A percentile compares a stretch with the other conserved stretches of the same genome.
Evolutionary conservation across 176 grass and related monocot genomes (phyloP).

Genomic region (Raddia guianensis): DNA sequence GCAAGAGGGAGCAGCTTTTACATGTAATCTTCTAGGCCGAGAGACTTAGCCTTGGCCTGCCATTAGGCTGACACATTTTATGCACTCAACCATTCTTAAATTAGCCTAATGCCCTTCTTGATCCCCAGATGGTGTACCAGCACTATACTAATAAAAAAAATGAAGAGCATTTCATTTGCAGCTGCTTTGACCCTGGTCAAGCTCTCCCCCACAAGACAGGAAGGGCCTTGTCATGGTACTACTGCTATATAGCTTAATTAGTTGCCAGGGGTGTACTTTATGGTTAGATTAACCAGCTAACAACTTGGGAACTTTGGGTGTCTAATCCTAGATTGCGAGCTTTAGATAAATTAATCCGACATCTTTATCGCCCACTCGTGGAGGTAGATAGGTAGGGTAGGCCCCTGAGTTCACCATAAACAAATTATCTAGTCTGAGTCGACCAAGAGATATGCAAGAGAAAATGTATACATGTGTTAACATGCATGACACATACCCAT

Average conservation of each 20-base stretch:
- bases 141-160: background rate
- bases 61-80: constrained; percentile 41
- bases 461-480: no score
- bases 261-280: constrained; percentile 47
- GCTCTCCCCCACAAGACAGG: constrained; percentile 19
- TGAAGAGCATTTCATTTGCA: no score
- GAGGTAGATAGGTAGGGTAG: background rate
- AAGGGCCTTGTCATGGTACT: constrained; percentile 2
- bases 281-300: constrained; percentile 21
- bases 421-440: no score
- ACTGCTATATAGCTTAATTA: background rate
- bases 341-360: constrained; percentile 32
- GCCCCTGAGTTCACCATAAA: background rate
- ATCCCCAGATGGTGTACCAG: background rate
- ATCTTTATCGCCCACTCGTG: constrained; percentile 24
- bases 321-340: constrained; percentile 47
- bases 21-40: constrained; percentile 25
- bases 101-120: constrained; percentile 35
- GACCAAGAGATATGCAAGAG: no score
- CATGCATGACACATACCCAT: no score
- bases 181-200: constrained; percentile 25
- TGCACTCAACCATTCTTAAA: constrained; percentile 35
- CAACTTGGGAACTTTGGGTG: constrained; percentile 26
- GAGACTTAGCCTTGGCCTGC: constrained; percentile 16
- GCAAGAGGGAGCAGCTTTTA: background rate